Conservation (phyloP, 2,329 filamentous ascomycete species). For the Botrytis aclada region DNA sequence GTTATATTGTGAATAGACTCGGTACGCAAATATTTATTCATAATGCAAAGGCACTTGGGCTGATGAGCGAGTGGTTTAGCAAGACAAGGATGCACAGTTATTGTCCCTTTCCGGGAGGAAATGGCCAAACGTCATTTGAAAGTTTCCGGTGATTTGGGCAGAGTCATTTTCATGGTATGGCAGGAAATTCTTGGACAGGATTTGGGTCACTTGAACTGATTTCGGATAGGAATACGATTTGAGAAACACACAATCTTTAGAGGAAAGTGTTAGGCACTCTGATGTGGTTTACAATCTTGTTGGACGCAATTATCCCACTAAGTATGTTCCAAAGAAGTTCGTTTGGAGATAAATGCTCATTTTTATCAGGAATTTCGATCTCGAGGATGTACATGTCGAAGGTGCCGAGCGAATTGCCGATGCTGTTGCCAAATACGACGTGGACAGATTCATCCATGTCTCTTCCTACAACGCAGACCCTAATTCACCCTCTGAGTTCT, state of each 20-base stretch:
- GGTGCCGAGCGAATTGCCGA: constrained; percentile 89
- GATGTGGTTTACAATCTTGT: constrained; percentile 97
- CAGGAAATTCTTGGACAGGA: not conserved
- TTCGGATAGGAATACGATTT: constrained; percentile 79
- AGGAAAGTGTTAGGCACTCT: constrained; percentile 94
- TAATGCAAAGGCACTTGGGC: constrained; percentile 16
- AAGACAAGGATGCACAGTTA: constrained; percentile 87
- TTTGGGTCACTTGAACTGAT: constrained; percentile 3
- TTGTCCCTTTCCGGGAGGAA: constrained; percentile 92
- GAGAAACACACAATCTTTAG: constrained; percentile 89
- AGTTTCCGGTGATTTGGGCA: constrained; percentile 88
- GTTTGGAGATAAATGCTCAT: constrained; percentile 35
- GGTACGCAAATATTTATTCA: constrained; percentile 48
- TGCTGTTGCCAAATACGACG: constrained; percentile 94
- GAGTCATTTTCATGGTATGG: constrained; percentile 75
- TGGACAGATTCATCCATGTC: constrained; percentile 94
- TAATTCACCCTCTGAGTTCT: constrained; percentile 83
- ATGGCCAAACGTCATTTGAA: constrained; percentile 98
- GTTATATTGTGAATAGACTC: constrained; percentile 95
- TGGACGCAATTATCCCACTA: constrained; percentile 92
- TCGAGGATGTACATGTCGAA: constrained; percentile 91
- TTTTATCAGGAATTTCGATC: constrained; percentile 75
- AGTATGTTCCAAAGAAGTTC: constrained; percentile 52
- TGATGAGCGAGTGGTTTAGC: constrained; percentile 51
- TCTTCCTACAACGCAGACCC: constrained; percentile 88